These are phyloP conservation scores for Eutrema yunnanense DNA, from an alignment of 345 rosid species.

Conservation along the genomic window DNA sequence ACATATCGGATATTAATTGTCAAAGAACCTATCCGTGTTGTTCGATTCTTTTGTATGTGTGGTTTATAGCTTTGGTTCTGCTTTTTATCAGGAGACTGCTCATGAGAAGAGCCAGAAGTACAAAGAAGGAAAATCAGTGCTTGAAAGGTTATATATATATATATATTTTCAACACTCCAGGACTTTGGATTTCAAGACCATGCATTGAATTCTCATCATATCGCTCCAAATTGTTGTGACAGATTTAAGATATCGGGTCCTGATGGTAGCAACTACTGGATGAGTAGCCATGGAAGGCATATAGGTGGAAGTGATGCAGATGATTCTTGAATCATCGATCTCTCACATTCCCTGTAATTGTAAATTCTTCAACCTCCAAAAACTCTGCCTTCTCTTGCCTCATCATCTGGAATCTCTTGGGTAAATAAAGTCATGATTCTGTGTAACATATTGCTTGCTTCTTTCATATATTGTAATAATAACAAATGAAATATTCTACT, in stretches of 20 bases:
- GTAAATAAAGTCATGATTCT: slow-evolving; percentile 19
- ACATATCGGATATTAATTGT: background rate
- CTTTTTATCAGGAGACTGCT: slow-evolving; percentile 70
- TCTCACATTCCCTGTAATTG: slow-evolving; percentile 3
- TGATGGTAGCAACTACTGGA: slow-evolving; percentile 81
- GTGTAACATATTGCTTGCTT: background rate
- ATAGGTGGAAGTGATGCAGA: slow-evolving; percentile 90
- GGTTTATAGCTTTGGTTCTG: background rate
- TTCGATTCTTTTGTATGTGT: background rate
- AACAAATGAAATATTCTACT: background rate
- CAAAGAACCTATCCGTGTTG: background rate
- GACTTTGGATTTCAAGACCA: background rate
- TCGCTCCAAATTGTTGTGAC: slow-evolving; percentile 14
- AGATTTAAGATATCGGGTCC: slow-evolving; percentile 91
- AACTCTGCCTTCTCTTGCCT: background rate
- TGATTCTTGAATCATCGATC: slow-evolving; percentile 47
- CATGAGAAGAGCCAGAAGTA: slow-evolving; percentile 86
- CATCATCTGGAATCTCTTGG: background rate
- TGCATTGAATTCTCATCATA: background rate
- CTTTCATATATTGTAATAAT: background rate
- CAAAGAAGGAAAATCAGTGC: slow-evolving; percentile 98
- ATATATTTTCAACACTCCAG: background rate
- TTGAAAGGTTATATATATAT: slow-evolving; percentile 50
- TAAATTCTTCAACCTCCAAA: slow-evolving; percentile 13
- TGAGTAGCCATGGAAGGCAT: slow-evolving; percentile 60